Evolutionary conservation across 805 yeast genomes (phyloP).

Genomic region (Zygoascus bituminiphila): DNA sequence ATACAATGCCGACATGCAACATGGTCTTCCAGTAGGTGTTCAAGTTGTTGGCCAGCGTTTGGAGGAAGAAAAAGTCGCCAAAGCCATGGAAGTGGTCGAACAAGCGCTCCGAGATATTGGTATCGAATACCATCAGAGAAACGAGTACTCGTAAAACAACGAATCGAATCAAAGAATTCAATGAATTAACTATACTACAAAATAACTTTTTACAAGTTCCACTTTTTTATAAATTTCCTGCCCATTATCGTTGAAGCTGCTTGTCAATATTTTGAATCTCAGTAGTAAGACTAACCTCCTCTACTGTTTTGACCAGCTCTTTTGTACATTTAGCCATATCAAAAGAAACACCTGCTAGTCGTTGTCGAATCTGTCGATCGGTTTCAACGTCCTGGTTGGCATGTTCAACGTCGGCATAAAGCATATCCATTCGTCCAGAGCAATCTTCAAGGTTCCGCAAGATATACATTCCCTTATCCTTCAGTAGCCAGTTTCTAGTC

Average conservation of each 20-base stretch:
- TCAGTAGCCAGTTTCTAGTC: slow-evolving; percentile 72
- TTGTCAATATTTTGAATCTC: slow-evolving; percentile 79
- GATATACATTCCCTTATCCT: slow-evolving; percentile 88
- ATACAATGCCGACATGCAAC: slow-evolving; percentile 44
- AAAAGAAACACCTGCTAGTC: slow-evolving; percentile 92
- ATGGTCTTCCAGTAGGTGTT: slow-evolving; percentile 57
- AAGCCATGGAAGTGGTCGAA: slow-evolving; percentile 38
- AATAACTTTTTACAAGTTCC: background rate
- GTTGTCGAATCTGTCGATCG: slow-evolving; percentile 81
- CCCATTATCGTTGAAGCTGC: slow-evolving; percentile 19
- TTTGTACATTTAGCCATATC: slow-evolving; percentile 95
- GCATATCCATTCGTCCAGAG: slow-evolving; percentile 66
- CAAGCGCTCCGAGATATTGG: slow-evolving; percentile 27
- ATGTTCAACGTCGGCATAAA: slow-evolving; percentile 40
- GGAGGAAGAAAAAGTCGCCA: slow-evolving; percentile 54
- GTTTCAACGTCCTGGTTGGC: slow-evolving; percentile 47
- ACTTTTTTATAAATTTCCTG: background rate
- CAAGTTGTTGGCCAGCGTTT: slow-evolving; percentile 54
- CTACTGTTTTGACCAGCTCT: slow-evolving; percentile 91
- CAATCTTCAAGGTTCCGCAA: slow-evolving; percentile 82
- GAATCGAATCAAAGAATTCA: slow-evolving; percentile 1
- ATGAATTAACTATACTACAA: background rate
- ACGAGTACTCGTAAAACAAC: slow-evolving; percentile 6
- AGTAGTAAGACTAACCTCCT: slow-evolving; percentile 82
- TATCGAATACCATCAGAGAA: slow-evolving; percentile 18